Percentiles rank a stretch among this genome's conserved stretches.
Conservation (phyloP, 1,284 basidiomycete species). For the Sanghuangporus baumii region DNA sequence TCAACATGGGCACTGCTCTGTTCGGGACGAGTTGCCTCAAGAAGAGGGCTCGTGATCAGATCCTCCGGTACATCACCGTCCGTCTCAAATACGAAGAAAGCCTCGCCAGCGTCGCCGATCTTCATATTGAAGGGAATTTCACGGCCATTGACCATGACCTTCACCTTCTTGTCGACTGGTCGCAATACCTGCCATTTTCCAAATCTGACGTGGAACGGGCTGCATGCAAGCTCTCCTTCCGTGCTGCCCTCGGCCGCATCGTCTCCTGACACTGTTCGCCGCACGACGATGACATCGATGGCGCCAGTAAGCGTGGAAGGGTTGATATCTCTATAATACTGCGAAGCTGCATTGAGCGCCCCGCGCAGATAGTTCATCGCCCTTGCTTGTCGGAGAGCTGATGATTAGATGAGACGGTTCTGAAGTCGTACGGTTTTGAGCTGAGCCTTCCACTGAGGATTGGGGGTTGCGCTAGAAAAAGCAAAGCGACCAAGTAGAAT, state of each 20-base stretch:
- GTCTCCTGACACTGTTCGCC: slow-evolving; percentile 22
- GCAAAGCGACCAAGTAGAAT: not conserved
- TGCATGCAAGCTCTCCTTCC: slow-evolving; percentile 76
- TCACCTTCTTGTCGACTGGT: slow-evolving; percentile 93
- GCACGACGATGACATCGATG: slow-evolving; percentile 95
- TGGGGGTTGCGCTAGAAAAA: not conserved
- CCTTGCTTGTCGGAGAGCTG: not conserved
- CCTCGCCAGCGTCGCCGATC: slow-evolving; percentile 97
- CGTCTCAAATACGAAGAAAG: slow-evolving; percentile 98
- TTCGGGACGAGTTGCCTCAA: slow-evolving; percentile 56
- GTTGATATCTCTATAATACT: slow-evolving; percentile 89
- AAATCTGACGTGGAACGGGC: slow-evolving; percentile 97
- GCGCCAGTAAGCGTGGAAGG: slow-evolving; percentile 93
- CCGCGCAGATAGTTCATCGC: slow-evolving; percentile 79
- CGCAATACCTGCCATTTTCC: slow-evolving; percentile 96
- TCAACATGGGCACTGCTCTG: slow-evolving; percentile 26
- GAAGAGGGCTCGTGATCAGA: slow-evolving; percentile 89
- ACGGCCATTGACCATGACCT: slow-evolving; percentile 75
- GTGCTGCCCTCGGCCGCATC: slow-evolving; percentile 42
- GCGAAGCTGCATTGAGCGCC: slow-evolving; percentile 74
- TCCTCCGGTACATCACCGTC: slow-evolving; percentile 91
- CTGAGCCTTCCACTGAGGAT: not conserved
- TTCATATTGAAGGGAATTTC: slow-evolving; percentile 95
- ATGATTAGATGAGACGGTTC: not conserved
- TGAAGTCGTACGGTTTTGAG: not conserved